Evolutionary conservation across 1,284 basidiomycete species (phyloP), one percentile per base, ranked within the genome.

Genomic region (Sporisorium scitamineum): DNA sequence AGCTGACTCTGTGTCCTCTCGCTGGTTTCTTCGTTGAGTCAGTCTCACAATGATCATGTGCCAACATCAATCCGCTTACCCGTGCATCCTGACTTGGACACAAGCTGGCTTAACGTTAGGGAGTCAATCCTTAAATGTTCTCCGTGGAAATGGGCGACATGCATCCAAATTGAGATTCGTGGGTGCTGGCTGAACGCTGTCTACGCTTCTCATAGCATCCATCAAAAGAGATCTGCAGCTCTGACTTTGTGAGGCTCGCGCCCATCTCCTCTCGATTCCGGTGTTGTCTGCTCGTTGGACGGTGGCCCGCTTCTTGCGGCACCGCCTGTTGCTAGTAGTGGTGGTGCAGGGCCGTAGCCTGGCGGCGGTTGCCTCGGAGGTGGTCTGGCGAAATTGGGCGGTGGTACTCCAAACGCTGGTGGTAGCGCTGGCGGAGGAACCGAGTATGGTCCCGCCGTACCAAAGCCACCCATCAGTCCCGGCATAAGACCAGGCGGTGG

Each of bases 201-300:
- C 11, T 4, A 5, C 24, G 14, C 18, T 29, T 41, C n/a, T 20
- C 16, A n/a, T 20, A 2, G 14, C 13, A 7, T 32, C 29, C 18
- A 6, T 76, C 50, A 79, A 18, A 77, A 79, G 5, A 74, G 63
- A 42, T 79, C 76, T 14, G 76, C 69, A 20, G 77, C 70, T 39
- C 47, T 76, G 22, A 66, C 68, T 52, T 58, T 68, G 50, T 52
- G 65, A 51, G 41, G 41, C 16, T 60, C 54, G 45, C 51, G 58
- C n/a, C 52, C 59, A 24, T 58, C 60, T 26, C 52, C 48, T 53
- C 56, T 51, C 42, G 58, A 18, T 14, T 62, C 55, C 10, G 47
- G 16, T 9, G 42, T 18, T 18, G 14, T 48, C 58, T 65, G 76
- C 26, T 39, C 45, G 48, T 56, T 59, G 1, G 56, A 26, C 22